phyloP scores from a whole-genome alignment of 208 protist species.

The Wallacemonas rigidus region DNA sequence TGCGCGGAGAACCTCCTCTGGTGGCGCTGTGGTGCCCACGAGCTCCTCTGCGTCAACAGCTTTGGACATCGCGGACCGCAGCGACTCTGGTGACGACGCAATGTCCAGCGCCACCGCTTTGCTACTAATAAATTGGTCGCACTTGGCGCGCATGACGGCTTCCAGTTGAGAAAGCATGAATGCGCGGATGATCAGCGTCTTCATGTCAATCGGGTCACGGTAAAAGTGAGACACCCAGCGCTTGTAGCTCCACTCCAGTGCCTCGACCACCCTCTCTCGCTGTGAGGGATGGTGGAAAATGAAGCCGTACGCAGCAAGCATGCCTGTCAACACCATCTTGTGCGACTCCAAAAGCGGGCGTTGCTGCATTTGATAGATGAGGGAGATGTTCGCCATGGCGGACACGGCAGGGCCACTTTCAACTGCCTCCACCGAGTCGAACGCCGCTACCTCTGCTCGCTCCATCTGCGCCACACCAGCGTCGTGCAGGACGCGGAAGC shows the following conservation, averaged over 20 bases:
- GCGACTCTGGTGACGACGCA: conserved; percentile 30
- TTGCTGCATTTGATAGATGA: conserved; percentile 31
- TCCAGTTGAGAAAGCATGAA: conserved; percentile 62
- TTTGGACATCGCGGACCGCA: conserved; percentile 11
- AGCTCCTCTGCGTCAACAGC: conserved; percentile 21
- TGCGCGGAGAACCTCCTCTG: conserved; percentile 21
- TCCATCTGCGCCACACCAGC: conserved; percentile 32
- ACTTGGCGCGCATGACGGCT: conserved; percentile 40
- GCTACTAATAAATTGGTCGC: conserved; percentile 27
- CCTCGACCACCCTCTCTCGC: conserved; percentile 32
- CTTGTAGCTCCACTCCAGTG: conserved; percentile 55
- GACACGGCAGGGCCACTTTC: conserved; percentile 38
- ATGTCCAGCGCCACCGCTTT: conserved; percentile 43
- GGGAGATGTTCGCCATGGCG: conserved; percentile 30
- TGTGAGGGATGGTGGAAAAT: conserved; percentile 51
- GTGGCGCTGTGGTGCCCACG: conserved; percentile 20
- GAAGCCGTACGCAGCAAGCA: conserved; percentile 56
- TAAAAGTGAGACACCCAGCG: conserved; percentile 60
- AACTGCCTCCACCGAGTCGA: conserved; percentile 36
- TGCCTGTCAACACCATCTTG: conserved; percentile 40
- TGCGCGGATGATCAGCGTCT: conserved; percentile 46
- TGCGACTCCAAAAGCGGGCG: conserved; percentile 38
- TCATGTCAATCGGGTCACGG: conserved; percentile 32
- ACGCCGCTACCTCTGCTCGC: conserved; percentile 22
- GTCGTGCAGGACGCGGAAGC: conserved; percentile 37